Evolutionary conservation across 108 stramenopile genomes (phyloP).

Genomic region (Epithemia pelagica): DNA sequence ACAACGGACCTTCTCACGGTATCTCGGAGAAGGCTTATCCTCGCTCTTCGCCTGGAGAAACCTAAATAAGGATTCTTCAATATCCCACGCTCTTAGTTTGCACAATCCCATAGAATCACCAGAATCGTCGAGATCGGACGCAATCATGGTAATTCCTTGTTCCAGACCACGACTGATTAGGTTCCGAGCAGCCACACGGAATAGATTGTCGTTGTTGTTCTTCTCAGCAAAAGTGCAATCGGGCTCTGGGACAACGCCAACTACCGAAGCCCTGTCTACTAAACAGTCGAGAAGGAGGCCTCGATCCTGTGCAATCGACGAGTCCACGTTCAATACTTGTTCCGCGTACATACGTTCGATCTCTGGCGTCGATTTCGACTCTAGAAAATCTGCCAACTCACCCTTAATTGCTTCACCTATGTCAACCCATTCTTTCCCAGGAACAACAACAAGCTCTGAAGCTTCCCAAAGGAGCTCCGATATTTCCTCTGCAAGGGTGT

Average conservation of each 20-base stretch:
- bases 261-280: not conserved
- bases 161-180: not conserved
- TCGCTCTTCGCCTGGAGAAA: constrained; percentile 17
- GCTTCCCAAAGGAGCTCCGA: not conserved
- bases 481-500: not conserved
- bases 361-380: not conserved
- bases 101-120: constrained; percentile 25
- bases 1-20: constrained; percentile 48
- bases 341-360: not conserved
- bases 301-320: not conserved
- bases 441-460: not conserved
- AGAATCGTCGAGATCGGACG: not conserved
- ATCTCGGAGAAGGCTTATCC: constrained; percentile 20
- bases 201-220: not conserved
- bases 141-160: not conserved
- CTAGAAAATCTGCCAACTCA: not conserved
- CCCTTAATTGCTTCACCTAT: not conserved
- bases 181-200: not conserved
- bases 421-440: not conserved
- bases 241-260: not conserved
- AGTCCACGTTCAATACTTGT: not conserved
- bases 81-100: constrained; percentile 51
- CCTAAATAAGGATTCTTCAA: constrained; percentile 50
- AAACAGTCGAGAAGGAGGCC: not conserved
- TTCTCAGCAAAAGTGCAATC: not conserved